Conservation (phyloP, 1,139 yeast genomes). For the Taphrina communis region DNA sequence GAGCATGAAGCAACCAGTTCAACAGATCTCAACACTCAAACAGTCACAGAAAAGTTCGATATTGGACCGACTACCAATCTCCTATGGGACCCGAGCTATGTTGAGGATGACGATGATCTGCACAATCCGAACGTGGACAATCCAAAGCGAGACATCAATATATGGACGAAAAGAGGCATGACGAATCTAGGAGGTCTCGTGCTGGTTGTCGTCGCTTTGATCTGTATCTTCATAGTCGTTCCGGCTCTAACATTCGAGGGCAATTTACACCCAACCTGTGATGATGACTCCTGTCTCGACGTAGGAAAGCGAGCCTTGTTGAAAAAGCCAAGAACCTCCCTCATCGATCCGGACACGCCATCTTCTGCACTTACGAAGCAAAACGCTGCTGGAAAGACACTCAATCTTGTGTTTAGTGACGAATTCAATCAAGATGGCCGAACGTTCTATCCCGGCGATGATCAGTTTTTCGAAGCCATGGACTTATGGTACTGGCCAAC, state of each 20-base stretch:
- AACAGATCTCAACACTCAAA: slow-evolving; percentile 29
- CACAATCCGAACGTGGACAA: slow-evolving; percentile 42
- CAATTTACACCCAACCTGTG: slow-evolving; percentile 28
- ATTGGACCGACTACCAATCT: slow-evolving; percentile 29
- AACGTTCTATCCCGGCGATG: slow-evolving; percentile 81
- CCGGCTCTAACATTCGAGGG: slow-evolving; percentile 43
- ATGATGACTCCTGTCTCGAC: slow-evolving; percentile 19
- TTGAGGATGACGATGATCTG: slow-evolving; percentile 43
- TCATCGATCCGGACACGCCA: slow-evolving; percentile 85
- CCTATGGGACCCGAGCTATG: slow-evolving; percentile 42
- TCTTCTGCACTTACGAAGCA: slow-evolving; percentile 57
- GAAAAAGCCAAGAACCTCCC: slow-evolving; percentile 55
- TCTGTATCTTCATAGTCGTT: slow-evolving; percentile 40
- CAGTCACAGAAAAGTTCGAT: slow-evolving; percentile 30
- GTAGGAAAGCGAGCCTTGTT: slow-evolving; percentile 50
- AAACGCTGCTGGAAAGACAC: slow-evolving; percentile 62
- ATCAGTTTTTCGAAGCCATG: slow-evolving; percentile 78
- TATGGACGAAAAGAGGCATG: slow-evolving; percentile 42
- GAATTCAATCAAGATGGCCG: slow-evolving; percentile 84
- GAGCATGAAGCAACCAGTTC: slow-evolving; percentile 24
- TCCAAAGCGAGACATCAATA: slow-evolving; percentile 34
- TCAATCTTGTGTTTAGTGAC: slow-evolving; percentile 79
- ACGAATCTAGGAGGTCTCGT: slow-evolving; percentile 42
- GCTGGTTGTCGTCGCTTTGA: slow-evolving; percentile 35
- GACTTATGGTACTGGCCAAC: slow-evolving; percentile 83